Conservation (phyloP, 352 stramenopile genomes). For the Halophytophthora batemanensis region DNA sequence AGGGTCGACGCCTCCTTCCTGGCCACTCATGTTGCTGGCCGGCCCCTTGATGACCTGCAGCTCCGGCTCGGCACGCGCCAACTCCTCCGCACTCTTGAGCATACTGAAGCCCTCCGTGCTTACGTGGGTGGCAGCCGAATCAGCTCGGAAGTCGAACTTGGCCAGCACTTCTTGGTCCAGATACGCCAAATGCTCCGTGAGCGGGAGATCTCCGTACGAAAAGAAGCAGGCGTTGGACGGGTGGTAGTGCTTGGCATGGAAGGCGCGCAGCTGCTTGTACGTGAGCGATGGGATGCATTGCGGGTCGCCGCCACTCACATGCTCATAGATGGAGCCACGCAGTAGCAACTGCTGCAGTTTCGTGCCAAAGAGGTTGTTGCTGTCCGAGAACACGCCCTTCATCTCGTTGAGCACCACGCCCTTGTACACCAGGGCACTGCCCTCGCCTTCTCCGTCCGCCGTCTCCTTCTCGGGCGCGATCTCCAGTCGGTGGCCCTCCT, state of each 20-base stretch:
- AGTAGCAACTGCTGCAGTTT: conserved; percentile 92
- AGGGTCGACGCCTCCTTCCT: conserved; percentile 46
- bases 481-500: conserved; percentile 78
- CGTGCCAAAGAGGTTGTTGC: conserved; percentile 91
- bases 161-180: conserved; percentile 65
- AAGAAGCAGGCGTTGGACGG: conserved; percentile 89
- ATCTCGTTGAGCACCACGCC: conserved; percentile 99
- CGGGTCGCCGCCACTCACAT: conserved; percentile 80
- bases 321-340: conserved; percentile 80
- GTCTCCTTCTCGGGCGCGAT: conserved; percentile 42
- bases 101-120: conserved; percentile 43
- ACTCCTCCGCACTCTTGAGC: conserved; percentile 16
- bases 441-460: conserved; percentile 29
- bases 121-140: conserved; percentile 50
- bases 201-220: conserved; percentile 85
- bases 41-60: conserved; percentile 52
- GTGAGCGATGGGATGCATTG: conserved; percentile 66
- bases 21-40: conserved; percentile 58
- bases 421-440: conserved; percentile 77
- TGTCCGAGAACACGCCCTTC: conserved; percentile 97
- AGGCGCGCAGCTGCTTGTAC: conserved; percentile 73
- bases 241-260: conserved; percentile 86
- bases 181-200: conserved; percentile 73
- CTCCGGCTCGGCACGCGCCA: no score
- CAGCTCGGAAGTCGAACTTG: conserved; percentile 58